Base-by-base conservation (phyloP, 2,329 filamentous ascomycete species). In the Canariomyces notabilis region DNA sequence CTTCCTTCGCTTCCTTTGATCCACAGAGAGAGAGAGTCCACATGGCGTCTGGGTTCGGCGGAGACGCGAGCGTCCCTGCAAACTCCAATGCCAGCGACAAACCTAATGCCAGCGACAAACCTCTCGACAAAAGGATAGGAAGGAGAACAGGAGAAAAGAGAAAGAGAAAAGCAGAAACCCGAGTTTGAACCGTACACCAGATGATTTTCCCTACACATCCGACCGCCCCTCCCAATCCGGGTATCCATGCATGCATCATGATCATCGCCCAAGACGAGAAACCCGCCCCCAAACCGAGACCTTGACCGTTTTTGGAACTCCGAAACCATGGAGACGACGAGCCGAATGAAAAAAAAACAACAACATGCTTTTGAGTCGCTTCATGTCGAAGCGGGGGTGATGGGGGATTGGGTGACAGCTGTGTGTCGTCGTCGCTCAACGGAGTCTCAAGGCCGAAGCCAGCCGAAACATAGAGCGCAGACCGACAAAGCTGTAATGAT, bases 151-250 rank as follows among this genome's bases (percentile, higher is more conserved):
- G 8, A 4, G 7, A 29, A 9, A 29, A 6, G 14, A 29, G 8
- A 29, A 29, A 29, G 14, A 29, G 18, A 18, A 44, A 38, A 19
- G 26, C 35, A 44, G 26, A 29, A 36, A 11, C 33, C 22, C 6
- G 11, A 22, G 14, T 9, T 36, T n/a, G n/a, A n/a, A n/a, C n/a
- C n/a, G n/a, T n/a, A n/a, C 19, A 29, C 19, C 41, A n/a, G 20
- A 37, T 41, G 31, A 33, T 20, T n/a, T 16, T 36, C 16, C 18
- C 9, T 6, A n/a, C 35, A 16, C 41, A 37, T 37, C 22, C 46
- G 19, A 44, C 33, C 26, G 33, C 41, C 46, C 23, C 42, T 37
- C 31, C 26, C 14, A 8, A 29, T n/a, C 26, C 26, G 26, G 26
- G 26, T 29, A 29, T 29, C 26, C 9, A 29, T 29, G 9, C 26